Evolutionary conservation across 805 yeast species (phyloP), one percentile per base, ranked within the genome.

Genomic region (Candida nanaspora): DNA sequence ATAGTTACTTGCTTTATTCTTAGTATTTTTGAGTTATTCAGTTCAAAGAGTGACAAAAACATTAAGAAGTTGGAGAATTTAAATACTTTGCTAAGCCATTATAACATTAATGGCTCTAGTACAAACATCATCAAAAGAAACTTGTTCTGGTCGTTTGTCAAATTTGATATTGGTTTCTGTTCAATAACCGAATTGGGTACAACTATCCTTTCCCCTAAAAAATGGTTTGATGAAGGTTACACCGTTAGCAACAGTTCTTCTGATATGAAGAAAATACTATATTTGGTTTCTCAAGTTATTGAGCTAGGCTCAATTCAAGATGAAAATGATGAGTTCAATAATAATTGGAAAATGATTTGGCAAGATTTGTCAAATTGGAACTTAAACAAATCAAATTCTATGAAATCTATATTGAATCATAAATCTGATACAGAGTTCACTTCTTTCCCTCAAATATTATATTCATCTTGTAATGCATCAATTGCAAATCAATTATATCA

Each of bases 81-180:
- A 45, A 62, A 66, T 4, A 53, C 61, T 0, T 45, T 65, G 45
- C 60, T 70, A 39, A 55, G 61, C 31, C 60, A 67, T 13, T 62
- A 62, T 35, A 61, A 59, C 6, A 62, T 69, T 35, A 52, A 63
- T 46, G 73, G 70, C 1, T 57, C 62, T 34, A 53, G 65, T 31
- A 29, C 61, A 52, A 53, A 57, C 22, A 46, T 44, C 18, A 53
- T 67, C 18, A 65, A 63, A 35, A 47, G 69, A 41, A 63, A 67
- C 0, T 49, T 69, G 35, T 68, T 70, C 41, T 70, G 74, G 75
- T 61, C 64, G 37, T 65, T 68, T 50, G 67, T 66, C 2, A 49
- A 70, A 20, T 56, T 68, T 59, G 74, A 69, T 45, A 56, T 68
- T 8, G 62, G 53, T 3, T 46, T 40, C 14, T 48, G 51, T 35